Evolutionary conservation across 169 alveolate genomes (phyloP).

Genomic region (Plasmodium sp.): DNA sequence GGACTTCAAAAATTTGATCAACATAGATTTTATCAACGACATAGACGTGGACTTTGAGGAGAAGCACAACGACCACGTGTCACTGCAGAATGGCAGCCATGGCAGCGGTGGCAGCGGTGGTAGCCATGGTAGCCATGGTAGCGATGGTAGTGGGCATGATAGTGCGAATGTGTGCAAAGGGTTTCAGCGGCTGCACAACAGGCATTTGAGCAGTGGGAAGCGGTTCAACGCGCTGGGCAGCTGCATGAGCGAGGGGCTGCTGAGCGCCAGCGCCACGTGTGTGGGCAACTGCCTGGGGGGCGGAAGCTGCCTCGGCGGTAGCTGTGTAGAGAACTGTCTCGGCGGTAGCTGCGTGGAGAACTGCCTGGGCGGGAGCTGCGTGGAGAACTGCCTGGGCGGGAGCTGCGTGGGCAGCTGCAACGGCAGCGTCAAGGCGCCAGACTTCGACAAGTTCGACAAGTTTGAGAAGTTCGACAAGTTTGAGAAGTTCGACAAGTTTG

Average conservation of each 20-base stretch:
- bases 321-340: too few relatives aligned
- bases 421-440: constrained; percentile 6
- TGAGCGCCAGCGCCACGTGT: neutral
- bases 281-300: neutral
- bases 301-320: too few relatives aligned
- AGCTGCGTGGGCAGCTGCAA: neutral
- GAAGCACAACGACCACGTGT: neutral
- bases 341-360: too few relatives aligned
- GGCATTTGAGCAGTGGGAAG: neutral
- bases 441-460: neutral
- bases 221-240: neutral
- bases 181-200: neutral
- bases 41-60: constrained; percentile 66
- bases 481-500: neutral
- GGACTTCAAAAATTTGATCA: constrained; percentile 49
- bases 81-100: neutral
- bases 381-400: neutral
- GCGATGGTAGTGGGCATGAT: neutral
- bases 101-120: neutral
- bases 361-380: too few relatives aligned
- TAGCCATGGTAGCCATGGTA: too few relatives aligned
- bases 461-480: neutral
- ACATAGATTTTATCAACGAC: constrained; percentile 65
- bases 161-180: neutral
- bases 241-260: constrained; percentile 17